Evolutionary conservation across 2,329 filamentous ascomycete genomes (phyloP), one percentile per base, ranked within the genome.

Genomic region (Pseudonectria foliicola): DNA sequence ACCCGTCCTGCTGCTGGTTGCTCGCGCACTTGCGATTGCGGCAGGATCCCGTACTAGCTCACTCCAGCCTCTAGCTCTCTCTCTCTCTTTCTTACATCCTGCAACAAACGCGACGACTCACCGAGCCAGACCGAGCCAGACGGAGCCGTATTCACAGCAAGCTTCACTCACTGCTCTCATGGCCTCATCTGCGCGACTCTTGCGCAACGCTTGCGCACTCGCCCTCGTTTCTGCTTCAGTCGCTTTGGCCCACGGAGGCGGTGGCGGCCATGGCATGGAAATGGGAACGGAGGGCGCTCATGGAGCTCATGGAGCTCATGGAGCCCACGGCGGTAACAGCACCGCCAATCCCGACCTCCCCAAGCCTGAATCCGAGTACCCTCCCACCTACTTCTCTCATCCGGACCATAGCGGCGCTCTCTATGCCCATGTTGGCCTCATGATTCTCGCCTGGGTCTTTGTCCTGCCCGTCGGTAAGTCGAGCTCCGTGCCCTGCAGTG

Each of bases 381-480:
- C 64, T 7, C 60, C 63, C n/a, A 77, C 67, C 38, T 84, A 83
- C 55, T 82, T 81, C 60, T 58, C 69, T 15, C 64, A 77, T 37
- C 52, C 66, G 1, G 68, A 76, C 16, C 65, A 77, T 51, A 61
- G 55, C 7, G 60, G 63, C 11, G 60, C 74, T 44, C 80, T 92
- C 48, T 70, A 83, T 49, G 73, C 73, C 38, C 86, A 92, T 53
- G 81, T 89, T 37, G 64, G 60, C 5, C 63, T 85, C 29, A 87
- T 88, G 79, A 62, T 78, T 3, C 37, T 84, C 7, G 75, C 73
- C 7, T 92, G 86, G 85, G 69, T 83, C 25, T 70, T 89, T 35
- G 54, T 84, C 31, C 68, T 90, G 35, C 86, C 86, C 33, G 59
- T 82, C 40, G 80, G 85, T 84, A 68, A 64, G 78, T 64, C 15